phyloP scores from a whole-genome alignment of 2,329 filamentous ascomycete genomes.

The Coniochaeta sp. region DNA sequence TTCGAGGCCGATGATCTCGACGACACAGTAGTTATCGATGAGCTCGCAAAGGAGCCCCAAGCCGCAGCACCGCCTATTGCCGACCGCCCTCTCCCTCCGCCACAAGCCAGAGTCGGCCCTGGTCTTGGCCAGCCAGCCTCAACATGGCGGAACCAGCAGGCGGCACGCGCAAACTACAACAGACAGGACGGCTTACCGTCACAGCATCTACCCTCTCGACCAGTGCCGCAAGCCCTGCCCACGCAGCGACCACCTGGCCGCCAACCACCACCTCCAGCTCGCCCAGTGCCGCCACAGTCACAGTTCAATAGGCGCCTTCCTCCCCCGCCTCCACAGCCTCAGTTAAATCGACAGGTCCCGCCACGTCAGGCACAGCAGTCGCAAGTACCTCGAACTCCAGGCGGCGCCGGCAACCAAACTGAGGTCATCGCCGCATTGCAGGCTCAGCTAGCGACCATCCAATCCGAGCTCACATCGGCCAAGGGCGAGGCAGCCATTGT shows the following conservation, averaged over 20 bases:
- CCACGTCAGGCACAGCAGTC: slow-evolving; percentile 27
- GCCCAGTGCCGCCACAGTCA: background rate
- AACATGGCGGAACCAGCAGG: slow-evolving; percentile 14
- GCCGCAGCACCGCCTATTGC: slow-evolving; percentile 18
- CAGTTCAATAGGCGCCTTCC: slow-evolving; percentile 5
- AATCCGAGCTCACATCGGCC: slow-evolving; percentile 53
- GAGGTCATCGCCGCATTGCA: slow-evolving; percentile 40
- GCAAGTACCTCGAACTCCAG: slow-evolving; percentile 17
- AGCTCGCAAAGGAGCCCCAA: slow-evolving; percentile 30
- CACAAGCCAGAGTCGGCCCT: slow-evolving; percentile 16
- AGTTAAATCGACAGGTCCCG: slow-evolving; percentile 13
- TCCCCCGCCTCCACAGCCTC: background rate
- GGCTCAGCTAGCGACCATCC: slow-evolving; percentile 44
- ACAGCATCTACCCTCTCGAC: slow-evolving; percentile 8
- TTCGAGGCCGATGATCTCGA: slow-evolving; percentile 53
- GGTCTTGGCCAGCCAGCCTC: slow-evolving; percentile 9
- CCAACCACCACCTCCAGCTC: background rate
- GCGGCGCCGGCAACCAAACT: slow-evolving; percentile 18
- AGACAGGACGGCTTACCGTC: background rate
- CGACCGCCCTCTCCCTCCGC: slow-evolving; percentile 28
- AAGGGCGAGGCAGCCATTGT: slow-evolving; percentile 69
- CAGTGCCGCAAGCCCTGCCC: background rate
- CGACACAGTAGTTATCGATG: slow-evolving; percentile 48
- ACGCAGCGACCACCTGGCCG: background rate
- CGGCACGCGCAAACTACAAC: background rate